Percentiles rank a stretch among this genome's conserved stretches.
These are phyloP conservation scores for Pseudogymnoascus sp. DNA, from an alignment of 2,329 filamentous ascomycete genomes.

Conservation along the genomic window DNA sequence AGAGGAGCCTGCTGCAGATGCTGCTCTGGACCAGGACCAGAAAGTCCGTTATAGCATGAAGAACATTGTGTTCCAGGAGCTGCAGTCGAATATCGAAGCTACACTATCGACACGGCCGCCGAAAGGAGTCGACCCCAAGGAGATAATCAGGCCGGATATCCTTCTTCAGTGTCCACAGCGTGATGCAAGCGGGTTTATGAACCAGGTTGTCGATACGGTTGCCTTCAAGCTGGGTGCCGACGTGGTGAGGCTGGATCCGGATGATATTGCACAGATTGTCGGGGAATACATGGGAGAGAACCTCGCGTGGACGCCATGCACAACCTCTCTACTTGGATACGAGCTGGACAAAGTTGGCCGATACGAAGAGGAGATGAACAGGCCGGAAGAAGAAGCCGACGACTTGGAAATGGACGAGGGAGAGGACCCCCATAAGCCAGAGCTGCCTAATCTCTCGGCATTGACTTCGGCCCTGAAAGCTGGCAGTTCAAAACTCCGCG, in stretches of 20 bases:
- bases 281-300: constrained; percentile 62
- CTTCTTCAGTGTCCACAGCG: constrained; percentile 51
- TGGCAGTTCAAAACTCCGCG: constrained; percentile 1
- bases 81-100: background rate
- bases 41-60: background rate
- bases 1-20: background rate
- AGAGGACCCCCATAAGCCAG: constrained; percentile 15
- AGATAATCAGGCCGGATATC: constrained; percentile 43
- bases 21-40: background rate
- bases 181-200: constrained; percentile 45
- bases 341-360: constrained; percentile 47
- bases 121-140: constrained; percentile 33
- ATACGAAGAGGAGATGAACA: constrained; percentile 41
- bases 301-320: constrained; percentile 36
- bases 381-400: constrained; percentile 38
- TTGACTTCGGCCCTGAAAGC: background rate
- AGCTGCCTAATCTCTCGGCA: background rate
- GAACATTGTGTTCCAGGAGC: background rate
- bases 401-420: constrained; percentile 36
- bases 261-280: constrained; percentile 60
- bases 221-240: constrained; percentile 56
- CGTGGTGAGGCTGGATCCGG: constrained; percentile 58
- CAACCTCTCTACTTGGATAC: constrained; percentile 48
- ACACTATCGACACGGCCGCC: constrained; percentile 26
- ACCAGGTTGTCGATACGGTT: constrained; percentile 53